These are phyloP conservation scores for Begonia peltatifolia DNA, from an alignment of 306 rosid species.

Conservation along the genomic window DNA sequence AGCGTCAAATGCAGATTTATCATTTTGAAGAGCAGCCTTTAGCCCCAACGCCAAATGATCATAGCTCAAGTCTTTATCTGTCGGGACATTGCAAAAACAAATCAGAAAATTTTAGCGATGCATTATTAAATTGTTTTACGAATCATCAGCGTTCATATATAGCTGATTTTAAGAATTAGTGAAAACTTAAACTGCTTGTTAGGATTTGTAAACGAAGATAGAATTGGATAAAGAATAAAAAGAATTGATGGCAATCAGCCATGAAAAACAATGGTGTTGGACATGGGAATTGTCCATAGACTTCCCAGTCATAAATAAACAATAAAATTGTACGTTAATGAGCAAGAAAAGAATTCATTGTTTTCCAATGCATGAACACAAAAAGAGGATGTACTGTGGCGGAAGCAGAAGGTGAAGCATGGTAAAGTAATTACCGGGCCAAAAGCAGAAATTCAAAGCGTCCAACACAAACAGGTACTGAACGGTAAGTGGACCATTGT, in stretches of 20 bases:
- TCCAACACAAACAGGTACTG: conserved; percentile 84
- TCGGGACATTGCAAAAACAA: conserved; percentile 1
- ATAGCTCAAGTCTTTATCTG: conserved; percentile 74
- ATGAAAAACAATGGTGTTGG: too few species aligned
- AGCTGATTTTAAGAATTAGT: too few species aligned
- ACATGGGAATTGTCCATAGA: too few species aligned
- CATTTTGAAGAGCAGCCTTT: conserved; percentile 57
- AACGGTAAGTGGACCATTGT: conserved; percentile 82
- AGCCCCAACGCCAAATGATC: conserved; percentile 77
- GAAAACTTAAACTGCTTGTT: too few species aligned
- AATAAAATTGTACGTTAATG: too few species aligned
- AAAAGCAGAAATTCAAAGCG: conserved; percentile 90
- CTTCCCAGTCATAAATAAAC: too few species aligned
- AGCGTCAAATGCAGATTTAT: conserved; percentile 74
- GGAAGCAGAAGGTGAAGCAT: background rate
- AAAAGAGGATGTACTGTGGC: background rate
- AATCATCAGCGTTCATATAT: too few species aligned
- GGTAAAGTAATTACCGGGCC: conserved; percentile 54
- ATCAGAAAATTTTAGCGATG: background rate
- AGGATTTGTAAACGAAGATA: too few species aligned
- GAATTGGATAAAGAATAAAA: too few species aligned
- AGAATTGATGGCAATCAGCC: too few species aligned
- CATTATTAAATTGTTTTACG: too few species aligned
- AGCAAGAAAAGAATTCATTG: too few species aligned
- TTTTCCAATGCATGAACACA: background rate